Evolutionary conservation across 2,329 filamentous ascomycete genomes (phyloP).

Genomic region (Daldinia sp.): DNA sequence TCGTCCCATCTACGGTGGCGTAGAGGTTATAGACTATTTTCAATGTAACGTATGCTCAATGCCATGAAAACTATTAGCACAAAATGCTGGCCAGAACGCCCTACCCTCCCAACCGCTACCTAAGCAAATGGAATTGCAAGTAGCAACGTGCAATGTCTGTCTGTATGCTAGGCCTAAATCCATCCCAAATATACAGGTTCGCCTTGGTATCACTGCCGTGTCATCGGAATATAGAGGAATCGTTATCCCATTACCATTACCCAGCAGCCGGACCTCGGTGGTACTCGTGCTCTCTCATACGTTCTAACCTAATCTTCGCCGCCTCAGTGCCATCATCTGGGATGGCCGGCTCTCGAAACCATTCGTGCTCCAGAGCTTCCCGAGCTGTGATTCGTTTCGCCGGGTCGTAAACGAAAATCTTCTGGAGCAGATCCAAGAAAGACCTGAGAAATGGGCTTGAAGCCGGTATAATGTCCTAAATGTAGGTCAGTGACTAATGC

Average conservation of each 20-base stretch:
- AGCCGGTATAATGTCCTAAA: slow-evolving; percentile 73
- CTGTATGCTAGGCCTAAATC: slow-evolving; percentile 44
- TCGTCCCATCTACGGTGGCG: slow-evolving; percentile 43
- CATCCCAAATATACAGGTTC: slow-evolving; percentile 46
- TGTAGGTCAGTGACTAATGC: slow-evolving; percentile 40
- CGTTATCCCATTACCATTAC: slow-evolving; percentile 42
- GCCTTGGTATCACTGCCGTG: slow-evolving; percentile 40
- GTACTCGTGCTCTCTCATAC: slow-evolving; percentile 60
- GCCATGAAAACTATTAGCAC: slow-evolving; percentile 45
- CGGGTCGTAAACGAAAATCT: slow-evolving; percentile 77
- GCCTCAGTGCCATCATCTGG: slow-evolving; percentile 77
- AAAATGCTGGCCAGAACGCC: slow-evolving; percentile 48
- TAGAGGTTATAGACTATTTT: slow-evolving; percentile 44
- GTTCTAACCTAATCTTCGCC: slow-evolving; percentile 70
- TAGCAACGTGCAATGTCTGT: slow-evolving; percentile 43
- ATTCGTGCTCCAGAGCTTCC: slow-evolving; percentile 73
- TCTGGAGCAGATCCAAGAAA: slow-evolving; percentile 73
- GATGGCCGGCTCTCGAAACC: slow-evolving; percentile 73
- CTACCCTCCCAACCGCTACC: slow-evolving; percentile 34
- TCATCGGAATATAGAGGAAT: slow-evolving; percentile 29
- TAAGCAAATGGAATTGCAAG: slow-evolving; percentile 40
- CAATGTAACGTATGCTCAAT: slow-evolving; percentile 47
- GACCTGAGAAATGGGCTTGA: slow-evolving; percentile 70
- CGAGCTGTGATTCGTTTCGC: slow-evolving; percentile 74
- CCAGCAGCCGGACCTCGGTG: slow-evolving; percentile 43